Evolutionary conservation across 306 rosid species (phyloP), one percentile per base, ranked within the genome.

Genomic region (Morella rubra): DNA sequence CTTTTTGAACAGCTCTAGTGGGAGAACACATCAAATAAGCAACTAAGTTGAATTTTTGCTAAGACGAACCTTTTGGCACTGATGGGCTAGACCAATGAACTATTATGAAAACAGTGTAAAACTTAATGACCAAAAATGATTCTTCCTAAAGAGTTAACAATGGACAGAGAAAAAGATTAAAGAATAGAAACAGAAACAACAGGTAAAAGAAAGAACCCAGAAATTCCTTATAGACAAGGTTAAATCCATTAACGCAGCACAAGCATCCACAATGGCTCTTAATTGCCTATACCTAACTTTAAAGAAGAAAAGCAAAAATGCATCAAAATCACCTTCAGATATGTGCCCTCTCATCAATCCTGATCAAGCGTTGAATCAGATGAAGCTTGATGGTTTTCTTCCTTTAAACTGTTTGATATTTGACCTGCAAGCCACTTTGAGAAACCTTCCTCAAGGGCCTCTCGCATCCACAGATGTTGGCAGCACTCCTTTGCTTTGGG

Each of bases 381-480:
- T 2, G 62, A 32, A 32, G 50, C 51, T 60, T 73, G 42, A 44
- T 60, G 73, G 69, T 76, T 76, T 22, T 59, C 73, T 78, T 59
- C 56, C 11, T 66, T 71, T 6, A 77, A 62, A 24, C 6, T 32
- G 49, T 62, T 71, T 4, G 15, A 13, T 64, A 68, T 54, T 47
- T 59, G 77, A 56, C 72, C 76, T 58, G 64, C 72, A 46, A 62
- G 72, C 88, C 85, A 84, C 41, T 72, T 77, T 42, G 72, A 73
- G 82, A 85, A 85, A 11, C 83, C 76, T 62, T 73, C 80, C 72
- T 54, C 78, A 8, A 84, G 82, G 47, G 83, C 81, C 41, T 56
- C 75, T 72, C 77, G 60, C 88, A 85, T 85, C 85, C 88, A 85
- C 44, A 59, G 37, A 76, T 85, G 79, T 54, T 76, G 81, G 76